Evolutionary conservation across 2,329 filamentous ascomycete genomes (phyloP).

Genomic region (Chalara sp.): DNA sequence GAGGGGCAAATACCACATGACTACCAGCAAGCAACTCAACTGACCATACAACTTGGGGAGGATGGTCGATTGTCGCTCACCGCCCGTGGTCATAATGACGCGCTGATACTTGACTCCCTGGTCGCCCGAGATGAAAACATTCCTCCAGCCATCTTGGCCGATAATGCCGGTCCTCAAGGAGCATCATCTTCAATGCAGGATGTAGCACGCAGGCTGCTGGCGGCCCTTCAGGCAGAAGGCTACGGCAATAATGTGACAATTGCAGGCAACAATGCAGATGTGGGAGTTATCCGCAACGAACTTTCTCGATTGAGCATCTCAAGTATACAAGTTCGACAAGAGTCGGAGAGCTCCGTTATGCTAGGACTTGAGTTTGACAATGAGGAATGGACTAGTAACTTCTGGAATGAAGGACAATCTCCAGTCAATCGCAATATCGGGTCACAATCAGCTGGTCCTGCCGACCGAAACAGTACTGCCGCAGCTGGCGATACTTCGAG

Average conservation of each 20-base stretch:
- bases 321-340: conserved; percentile 1
- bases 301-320: neutral
- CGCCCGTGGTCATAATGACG: neutral
- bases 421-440: too few species aligned
- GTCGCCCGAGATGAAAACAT: neutral
- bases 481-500: too few species aligned
- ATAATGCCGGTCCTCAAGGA: neutral
- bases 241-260: neutral
- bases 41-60: neutral
- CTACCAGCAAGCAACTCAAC: neutral
- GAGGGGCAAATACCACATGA: too few species aligned
- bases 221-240: too few species aligned
- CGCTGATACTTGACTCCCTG: neutral
- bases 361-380: neutral
- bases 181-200: neutral
- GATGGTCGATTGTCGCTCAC: neutral
- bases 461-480: too few species aligned
- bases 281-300: neutral
- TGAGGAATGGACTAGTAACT: neutral
- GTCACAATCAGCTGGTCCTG: too few species aligned
- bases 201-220: neutral
- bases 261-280: neutral
- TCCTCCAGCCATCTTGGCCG: neutral
- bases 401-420: neutral
- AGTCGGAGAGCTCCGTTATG: neutral